A percentile compares a stretch with the other conserved stretches of the same genome.
Evolutionary conservation across 192 early-diverging fungal genomes (phyloP).

Genomic region (Umbelopsis sp.): DNA sequence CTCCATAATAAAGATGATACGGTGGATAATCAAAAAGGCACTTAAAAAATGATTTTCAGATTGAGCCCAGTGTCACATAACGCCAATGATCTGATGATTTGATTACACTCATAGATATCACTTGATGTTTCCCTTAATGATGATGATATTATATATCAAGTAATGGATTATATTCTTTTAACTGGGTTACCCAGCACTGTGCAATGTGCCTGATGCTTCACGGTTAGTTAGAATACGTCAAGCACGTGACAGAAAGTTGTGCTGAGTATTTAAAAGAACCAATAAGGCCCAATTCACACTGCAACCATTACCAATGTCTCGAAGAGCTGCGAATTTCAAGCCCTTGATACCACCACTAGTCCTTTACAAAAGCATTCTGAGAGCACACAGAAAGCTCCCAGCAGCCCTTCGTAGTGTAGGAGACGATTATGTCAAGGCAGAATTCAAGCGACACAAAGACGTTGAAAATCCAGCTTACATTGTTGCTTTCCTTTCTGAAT

Average conservation of each 20-base stretch:
- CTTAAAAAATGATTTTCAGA: no score
- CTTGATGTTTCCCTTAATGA: no score
- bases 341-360: slow-evolving; percentile 51
- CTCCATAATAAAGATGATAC: neutral
- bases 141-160: no score
- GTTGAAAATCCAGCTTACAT: slow-evolving; percentile 59
- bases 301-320: neutral
- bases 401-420: slow-evolving; percentile 54
- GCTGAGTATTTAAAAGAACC: no score
- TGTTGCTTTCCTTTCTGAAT: slow-evolving; percentile 59
- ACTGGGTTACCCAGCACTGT: no score
- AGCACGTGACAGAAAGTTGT: no score
- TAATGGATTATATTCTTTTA: no score
- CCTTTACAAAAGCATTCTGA: slow-evolving; percentile 58
- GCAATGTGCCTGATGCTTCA: no score
- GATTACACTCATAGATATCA: no score
- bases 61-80: neutral
- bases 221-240: no score
- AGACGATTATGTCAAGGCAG: slow-evolving; percentile 63
- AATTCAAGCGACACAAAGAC: slow-evolving; percentile 58
- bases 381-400: slow-evolving; percentile 52
- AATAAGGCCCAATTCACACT: neutral
- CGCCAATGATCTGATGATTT: neutral
- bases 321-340: slow-evolving; percentile 23
- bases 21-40: neutral